Percentiles rank a stretch among this genome's conserved stretches.
Conservation (phyloP, 768 basidiomycete species). For the Polyporus arcularius region DNA sequence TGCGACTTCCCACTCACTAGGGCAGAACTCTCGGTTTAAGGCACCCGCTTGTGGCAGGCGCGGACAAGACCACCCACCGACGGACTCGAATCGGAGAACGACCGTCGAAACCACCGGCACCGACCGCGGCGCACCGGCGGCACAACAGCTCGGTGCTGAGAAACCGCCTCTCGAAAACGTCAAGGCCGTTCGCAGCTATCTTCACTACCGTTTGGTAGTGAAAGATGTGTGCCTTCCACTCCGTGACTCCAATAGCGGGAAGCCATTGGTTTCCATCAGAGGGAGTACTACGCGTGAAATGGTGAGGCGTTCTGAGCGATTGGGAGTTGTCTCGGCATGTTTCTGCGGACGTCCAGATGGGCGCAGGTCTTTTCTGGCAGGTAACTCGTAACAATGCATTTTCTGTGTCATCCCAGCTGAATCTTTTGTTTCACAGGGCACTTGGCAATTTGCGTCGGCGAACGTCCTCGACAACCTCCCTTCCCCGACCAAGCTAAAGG, state of each 20-base stretch:
- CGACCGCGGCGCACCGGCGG: too few relatives aligned
- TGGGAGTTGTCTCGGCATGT: neutral
- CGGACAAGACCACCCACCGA: too few relatives aligned
- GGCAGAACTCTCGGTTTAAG: too few relatives aligned
- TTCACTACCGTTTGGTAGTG: constrained; percentile 12
- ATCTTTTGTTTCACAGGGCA: neutral
- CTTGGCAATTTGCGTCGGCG: neutral
- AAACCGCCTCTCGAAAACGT: neutral
- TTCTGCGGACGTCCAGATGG: neutral
- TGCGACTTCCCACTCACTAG: too few relatives aligned
- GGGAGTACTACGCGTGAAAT: neutral
- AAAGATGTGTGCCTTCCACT: constrained; percentile 10
- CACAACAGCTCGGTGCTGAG: too few relatives aligned
- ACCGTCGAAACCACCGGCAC: too few relatives aligned
- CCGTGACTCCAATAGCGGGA: neutral
- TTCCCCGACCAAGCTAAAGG: too few relatives aligned
- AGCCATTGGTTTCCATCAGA: neutral
- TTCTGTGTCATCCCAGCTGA: too few relatives aligned
- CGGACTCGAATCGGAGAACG: too few relatives aligned
- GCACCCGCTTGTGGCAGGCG: too few relatives aligned
- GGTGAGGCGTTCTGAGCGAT: neutral
- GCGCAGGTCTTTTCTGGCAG: neutral
- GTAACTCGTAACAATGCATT: too few relatives aligned
- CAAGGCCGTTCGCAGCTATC: neutral
- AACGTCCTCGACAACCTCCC: neutral